Conservation (phyloP, 2,329 filamentous ascomycete species). For the Rhynchosporium agropyri region DNA sequence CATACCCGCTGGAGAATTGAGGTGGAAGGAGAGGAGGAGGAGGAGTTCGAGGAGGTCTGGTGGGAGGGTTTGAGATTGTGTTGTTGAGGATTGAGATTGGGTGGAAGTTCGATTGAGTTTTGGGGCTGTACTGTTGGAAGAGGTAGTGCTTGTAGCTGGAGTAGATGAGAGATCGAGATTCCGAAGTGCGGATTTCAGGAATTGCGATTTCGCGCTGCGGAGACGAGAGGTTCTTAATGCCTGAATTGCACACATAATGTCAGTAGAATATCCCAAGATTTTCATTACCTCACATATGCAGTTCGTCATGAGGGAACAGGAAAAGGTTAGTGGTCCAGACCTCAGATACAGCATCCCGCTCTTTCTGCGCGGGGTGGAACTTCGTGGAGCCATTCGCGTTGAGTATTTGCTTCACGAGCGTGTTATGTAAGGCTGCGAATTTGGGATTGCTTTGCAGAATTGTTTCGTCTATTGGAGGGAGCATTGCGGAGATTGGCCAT, state of each 20-base stretch:
- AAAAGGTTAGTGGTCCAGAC: conserved; percentile 43
- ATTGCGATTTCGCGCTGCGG: conserved; percentile 51
- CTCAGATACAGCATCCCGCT: conserved; percentile 53
- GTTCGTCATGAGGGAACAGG: neutral
- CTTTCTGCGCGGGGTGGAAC: conserved; percentile 52
- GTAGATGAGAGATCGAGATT: conserved; percentile 45
- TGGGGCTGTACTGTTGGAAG: conserved; percentile 23
- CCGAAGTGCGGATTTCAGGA: conserved; percentile 55
- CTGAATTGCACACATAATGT: conserved; percentile 39
- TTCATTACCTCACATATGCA: no score
- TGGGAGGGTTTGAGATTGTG: conserved; percentile 40
- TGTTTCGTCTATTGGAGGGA: conserved; percentile 59
- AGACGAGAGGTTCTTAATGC: conserved; percentile 54
- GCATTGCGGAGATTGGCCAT: conserved; percentile 46
- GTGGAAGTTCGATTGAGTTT: conserved; percentile 18
- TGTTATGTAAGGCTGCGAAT: conserved; percentile 61
- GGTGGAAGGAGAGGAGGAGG: conserved; percentile 53
- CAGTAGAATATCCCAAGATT: no score
- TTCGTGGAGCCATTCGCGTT: conserved; percentile 61
- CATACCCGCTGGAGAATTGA: conserved; percentile 39
- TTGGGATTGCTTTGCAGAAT: conserved; percentile 60
- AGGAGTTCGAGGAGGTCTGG: conserved; percentile 56
- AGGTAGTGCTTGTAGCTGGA: conserved; percentile 35
- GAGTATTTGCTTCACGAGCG: conserved; percentile 56
- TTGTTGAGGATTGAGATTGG: conserved; percentile 27